Conservation (phyloP, 1,284 basidiomycete genomes). For the Tetrapyrgos nigripes region DNA sequence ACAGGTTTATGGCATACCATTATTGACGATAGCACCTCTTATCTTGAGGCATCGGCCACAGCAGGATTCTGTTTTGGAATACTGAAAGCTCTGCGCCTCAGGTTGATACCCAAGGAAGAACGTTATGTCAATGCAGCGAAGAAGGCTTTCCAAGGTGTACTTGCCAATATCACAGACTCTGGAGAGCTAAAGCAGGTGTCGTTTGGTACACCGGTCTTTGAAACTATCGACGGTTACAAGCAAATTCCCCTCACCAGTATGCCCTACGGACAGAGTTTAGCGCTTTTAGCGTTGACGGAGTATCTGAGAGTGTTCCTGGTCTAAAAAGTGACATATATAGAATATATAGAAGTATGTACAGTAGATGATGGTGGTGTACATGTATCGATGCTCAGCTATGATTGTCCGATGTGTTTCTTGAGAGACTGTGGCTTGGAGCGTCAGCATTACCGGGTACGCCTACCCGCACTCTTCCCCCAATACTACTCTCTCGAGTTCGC, state of each 20-base stretch:
- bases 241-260: slow-evolving; percentile 64
- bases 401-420: neutral
- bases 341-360: neutral
- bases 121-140: slow-evolving; percentile 52
- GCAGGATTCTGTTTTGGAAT: slow-evolving; percentile 72
- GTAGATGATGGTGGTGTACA: neutral
- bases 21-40: slow-evolving; percentile 60
- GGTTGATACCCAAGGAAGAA: slow-evolving; percentile 51
- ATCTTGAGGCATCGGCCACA: slow-evolving; percentile 64
- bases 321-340: slow-evolving; percentile 7
- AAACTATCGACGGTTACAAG: slow-evolving; percentile 60
- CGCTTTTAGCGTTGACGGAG: slow-evolving; percentile 53
- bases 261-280: slow-evolving; percentile 71
- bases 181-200: slow-evolving; percentile 63
- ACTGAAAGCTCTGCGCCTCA: slow-evolving; percentile 57
- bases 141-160: slow-evolving; percentile 58
- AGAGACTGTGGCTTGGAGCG: neutral
- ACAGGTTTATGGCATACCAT: slow-evolving; percentile 71
- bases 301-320: slow-evolving; percentile 50
- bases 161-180: slow-evolving; percentile 55
- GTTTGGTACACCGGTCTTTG: slow-evolving; percentile 66
- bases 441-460: neutral
- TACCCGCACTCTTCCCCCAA: slow-evolving; percentile 7
- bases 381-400: too few relatives aligned
- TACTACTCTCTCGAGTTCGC: slow-evolving; percentile 22